A percentile compares a stretch with the other conserved stretches of the same genome.
Conservation (phyloP, 768 basidiomycete genomes). For the Coprinopsis strossmayeri region DNA sequence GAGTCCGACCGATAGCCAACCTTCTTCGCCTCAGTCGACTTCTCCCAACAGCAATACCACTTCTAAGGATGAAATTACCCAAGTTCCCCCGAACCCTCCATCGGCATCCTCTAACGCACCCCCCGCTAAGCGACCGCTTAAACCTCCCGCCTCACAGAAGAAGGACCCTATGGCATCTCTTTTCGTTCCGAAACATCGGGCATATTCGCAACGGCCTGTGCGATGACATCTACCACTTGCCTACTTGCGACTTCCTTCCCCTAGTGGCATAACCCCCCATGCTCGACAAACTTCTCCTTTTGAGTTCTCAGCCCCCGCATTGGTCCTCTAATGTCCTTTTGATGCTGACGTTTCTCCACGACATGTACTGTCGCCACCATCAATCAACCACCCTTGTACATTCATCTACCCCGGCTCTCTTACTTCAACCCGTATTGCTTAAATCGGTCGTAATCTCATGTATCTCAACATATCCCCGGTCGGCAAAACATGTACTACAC, state of each 20-base stretch:
- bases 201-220: conserved; percentile 47
- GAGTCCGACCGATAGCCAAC: background rate
- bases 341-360: background rate
- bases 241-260: background rate
- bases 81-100: conserved; percentile 3
- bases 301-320: background rate
- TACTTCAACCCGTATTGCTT: background rate
- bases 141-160: conserved; percentile 36
- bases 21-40: background rate
- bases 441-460: too few relatives aligned
- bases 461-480: too few relatives aligned
- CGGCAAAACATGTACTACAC: too few relatives aligned
- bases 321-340: background rate
- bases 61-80: conserved; percentile 4
- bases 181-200: conserved; percentile 75
- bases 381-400: background rate
- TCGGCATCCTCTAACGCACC: conserved; percentile 13
- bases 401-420: background rate
- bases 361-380: background rate
- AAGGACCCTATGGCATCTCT: conserved; percentile 56
- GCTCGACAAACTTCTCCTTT: too few relatives aligned
- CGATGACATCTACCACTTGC: conserved; percentile 13
- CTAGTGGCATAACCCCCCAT: too few relatives aligned
- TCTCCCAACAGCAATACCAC: background rate
- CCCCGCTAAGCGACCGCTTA: conserved; percentile 26